A percentile compares a stretch with the other conserved stretches of the same genome.
These are phyloP conservation scores for Fusarium stilboides DNA, from an alignment of 2,329 filamentous ascomycete species.

Conservation along the genomic window DNA sequence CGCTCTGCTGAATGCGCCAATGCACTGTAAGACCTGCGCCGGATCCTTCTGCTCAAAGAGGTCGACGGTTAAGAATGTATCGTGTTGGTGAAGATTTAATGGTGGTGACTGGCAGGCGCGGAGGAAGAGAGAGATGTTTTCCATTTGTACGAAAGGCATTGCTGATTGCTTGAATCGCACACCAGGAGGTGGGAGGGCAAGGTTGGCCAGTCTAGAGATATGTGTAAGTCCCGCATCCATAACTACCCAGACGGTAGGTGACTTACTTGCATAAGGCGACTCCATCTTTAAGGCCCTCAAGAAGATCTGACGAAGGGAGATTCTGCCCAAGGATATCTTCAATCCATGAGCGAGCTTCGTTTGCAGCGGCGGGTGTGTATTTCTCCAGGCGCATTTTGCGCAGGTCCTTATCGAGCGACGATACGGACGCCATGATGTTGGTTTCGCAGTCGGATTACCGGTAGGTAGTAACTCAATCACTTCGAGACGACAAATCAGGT, in stretches of 20 bases:
- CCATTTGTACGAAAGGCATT: constrained; percentile 99
- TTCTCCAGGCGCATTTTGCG: constrained; percentile 91
- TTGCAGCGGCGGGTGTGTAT: constrained; percentile 92
- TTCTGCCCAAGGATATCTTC: constrained; percentile 83
- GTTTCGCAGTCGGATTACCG: neutral
- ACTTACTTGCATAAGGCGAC: constrained; percentile 91
- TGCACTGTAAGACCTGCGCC: constrained; percentile 93
- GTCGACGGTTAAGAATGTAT: constrained; percentile 97
- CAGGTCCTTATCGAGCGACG: constrained; percentile 95
- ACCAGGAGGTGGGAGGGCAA: constrained; percentile 81
- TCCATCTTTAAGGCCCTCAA: constrained; percentile 91
- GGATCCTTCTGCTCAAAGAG: constrained; percentile 96
- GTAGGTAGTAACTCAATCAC: constrained; percentile 3
- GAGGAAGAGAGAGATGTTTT: constrained; percentile 98
- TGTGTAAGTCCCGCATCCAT: constrained; percentile 39
- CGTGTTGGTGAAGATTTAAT: constrained; percentile 90
- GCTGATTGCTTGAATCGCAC: constrained; percentile 91
- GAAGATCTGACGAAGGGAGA: constrained; percentile 80
- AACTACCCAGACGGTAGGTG: neutral
- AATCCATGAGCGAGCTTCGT: constrained; percentile 89
- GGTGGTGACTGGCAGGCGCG: constrained; percentile 88
- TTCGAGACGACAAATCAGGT: neutral
- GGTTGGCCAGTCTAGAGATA: constrained; percentile 80
- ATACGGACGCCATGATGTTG: constrained; percentile 86
- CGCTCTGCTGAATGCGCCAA: constrained; percentile 90